A percentile compares a stretch with the other conserved stretches of the same genome.
Conservation (phyloP, 371 early-diverging fungal species). For the Mortierella sp. region DNA sequence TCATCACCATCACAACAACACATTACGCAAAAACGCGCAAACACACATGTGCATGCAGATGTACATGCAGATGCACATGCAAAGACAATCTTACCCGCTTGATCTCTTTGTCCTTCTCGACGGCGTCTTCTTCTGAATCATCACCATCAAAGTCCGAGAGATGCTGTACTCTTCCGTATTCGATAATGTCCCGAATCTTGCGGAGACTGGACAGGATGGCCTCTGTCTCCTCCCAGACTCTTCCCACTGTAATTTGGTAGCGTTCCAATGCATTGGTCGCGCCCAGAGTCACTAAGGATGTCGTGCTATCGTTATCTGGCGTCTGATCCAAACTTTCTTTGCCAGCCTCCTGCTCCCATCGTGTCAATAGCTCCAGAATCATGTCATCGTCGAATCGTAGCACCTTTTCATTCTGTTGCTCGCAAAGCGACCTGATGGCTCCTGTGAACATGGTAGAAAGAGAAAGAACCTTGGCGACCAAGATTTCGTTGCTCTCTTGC, state of each 20-base stretch:
- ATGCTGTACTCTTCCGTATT: conserved; percentile 36
- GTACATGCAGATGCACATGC: background rate
- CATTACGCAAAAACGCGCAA: too few relatives aligned
- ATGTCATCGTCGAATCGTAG: conserved; percentile 48
- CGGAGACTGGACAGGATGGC: conserved; percentile 31
- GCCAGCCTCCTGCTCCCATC: conserved; percentile 51
- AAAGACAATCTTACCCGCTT: conserved; percentile 19
- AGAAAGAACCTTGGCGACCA: conserved; percentile 27
- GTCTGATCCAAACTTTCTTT: conserved; percentile 10
- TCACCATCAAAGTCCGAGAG: conserved; percentile 37
- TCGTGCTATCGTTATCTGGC: conserved; percentile 22
- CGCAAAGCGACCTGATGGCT: conserved; percentile 41
- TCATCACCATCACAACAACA: too few relatives aligned
- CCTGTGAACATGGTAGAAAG: conserved; percentile 33
- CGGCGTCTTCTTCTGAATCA: conserved; percentile 50
- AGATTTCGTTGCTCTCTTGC: conserved; percentile 28
- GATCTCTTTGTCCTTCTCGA: conserved; percentile 20
- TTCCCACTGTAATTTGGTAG: conserved; percentile 37
- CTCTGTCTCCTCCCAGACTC: conserved; percentile 53
- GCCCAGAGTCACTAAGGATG: conserved; percentile 38
- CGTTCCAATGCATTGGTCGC: conserved; percentile 47
- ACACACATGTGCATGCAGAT: background rate
- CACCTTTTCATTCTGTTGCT: conserved; percentile 53
- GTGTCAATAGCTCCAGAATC: conserved; percentile 37
- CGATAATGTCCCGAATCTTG: conserved; percentile 45